phyloP scores from a whole-genome alignment of 768 basidiomycete genomes.

The Phaeotremella skinneri region DNA sequence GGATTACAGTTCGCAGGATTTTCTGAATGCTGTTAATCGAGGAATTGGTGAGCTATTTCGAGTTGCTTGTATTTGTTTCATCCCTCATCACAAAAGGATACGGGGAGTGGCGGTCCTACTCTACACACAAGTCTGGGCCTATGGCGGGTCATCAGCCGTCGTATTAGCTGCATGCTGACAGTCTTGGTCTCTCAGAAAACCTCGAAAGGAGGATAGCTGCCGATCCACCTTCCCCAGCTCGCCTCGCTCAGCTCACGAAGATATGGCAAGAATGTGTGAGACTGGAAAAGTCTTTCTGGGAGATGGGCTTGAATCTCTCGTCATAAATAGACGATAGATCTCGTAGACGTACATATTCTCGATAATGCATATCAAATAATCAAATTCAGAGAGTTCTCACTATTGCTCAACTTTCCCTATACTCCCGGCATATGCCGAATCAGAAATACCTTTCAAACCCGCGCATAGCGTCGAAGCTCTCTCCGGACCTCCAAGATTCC shows the following conservation, averaged over 20 bases:
- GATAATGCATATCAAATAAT: no score
- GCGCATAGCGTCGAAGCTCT: no score
- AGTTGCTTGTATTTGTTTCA: neutral
- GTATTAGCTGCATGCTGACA: neutral
- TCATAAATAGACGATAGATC: no score
- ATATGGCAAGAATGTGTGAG: slow-evolving; percentile 74
- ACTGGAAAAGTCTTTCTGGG: slow-evolving; percentile 86
- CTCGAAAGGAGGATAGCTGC: slow-evolving; percentile 66
- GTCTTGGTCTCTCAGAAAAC: slow-evolving; percentile 57
- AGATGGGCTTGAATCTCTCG: slow-evolving; percentile 58
- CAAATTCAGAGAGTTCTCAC: no score
- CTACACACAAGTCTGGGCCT: no score
- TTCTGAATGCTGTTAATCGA: slow-evolving; percentile 67
- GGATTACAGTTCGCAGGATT: slow-evolving; percentile 71
- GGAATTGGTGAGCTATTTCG: slow-evolving; percentile 65
- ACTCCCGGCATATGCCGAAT: no score
- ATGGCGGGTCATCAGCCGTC: no score
- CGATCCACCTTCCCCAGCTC: slow-evolving; percentile 63
- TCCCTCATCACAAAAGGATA: neutral
- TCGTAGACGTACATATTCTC: no score
- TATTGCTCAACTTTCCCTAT: no score
- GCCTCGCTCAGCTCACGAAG: slow-evolving; percentile 64
- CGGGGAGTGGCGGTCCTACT: no score
- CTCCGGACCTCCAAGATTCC: no score
- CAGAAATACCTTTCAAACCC: no score